Evolutionary conservation across 2,329 filamentous ascomycete genomes (phyloP).

Genomic region (Pseudocercospora pini-densiflorae): DNA sequence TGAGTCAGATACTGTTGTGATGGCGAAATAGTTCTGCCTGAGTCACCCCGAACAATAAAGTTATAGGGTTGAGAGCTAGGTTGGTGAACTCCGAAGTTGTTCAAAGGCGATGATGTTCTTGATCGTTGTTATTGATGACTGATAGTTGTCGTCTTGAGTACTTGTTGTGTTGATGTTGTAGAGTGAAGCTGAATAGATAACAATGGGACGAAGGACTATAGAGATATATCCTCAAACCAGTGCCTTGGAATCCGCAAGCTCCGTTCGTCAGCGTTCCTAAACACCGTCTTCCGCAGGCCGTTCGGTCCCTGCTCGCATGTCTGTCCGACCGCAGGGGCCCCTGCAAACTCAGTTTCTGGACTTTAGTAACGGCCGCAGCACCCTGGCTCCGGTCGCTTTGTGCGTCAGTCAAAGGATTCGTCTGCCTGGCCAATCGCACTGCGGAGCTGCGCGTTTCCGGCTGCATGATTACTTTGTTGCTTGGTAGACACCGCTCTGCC

Average conservation of each 20-base stretch:
- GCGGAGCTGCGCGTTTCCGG: constrained; percentile 17
- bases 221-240: constrained; percentile 19
- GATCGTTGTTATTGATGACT: constrained; percentile 5
- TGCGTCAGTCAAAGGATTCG: constrained; percentile 19
- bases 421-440: constrained; percentile 21
- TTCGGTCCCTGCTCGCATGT: constrained; percentile 11
- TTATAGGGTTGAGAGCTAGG: constrained; percentile 23
- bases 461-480: constrained; percentile 14
- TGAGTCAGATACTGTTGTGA: constrained; percentile 30
- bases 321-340: constrained; percentile 8
- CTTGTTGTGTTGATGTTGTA: constrained; percentile 13
- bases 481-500: constrained; percentile 11
- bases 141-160: constrained; percentile 11
- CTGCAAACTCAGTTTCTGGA: constrained; percentile 10
- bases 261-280: constrained; percentile 5
- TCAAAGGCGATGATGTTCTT: constrained; percentile 4
- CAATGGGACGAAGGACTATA: constrained; percentile 10
- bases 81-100: constrained; percentile 23
- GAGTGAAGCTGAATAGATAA: constrained; percentile 12
- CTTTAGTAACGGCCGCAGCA: constrained; percentile 1
- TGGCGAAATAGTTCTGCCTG: constrained; percentile 30
- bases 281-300: neutral
- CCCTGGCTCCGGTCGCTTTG: constrained; percentile 7
- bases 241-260: constrained; percentile 22
- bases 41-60: constrained; percentile 29